Evolutionary conservation across 768 basidiomycete genomes (phyloP).

Genomic region (Crassisporium funariophilum): DNA sequence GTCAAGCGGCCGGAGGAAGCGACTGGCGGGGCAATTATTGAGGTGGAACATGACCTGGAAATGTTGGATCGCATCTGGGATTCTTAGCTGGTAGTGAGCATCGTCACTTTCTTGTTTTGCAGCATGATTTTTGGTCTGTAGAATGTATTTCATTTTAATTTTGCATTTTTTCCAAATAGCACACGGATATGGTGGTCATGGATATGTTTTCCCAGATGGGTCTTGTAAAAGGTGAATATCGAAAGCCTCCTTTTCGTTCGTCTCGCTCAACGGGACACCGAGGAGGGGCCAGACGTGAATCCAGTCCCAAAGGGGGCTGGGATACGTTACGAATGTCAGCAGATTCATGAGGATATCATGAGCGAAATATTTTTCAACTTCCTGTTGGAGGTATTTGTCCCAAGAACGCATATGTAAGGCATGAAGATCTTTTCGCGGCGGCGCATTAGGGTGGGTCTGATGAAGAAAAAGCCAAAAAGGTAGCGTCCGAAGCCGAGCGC

Average conservation of each 20-base stretch:
- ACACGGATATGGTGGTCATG: no score
- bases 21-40: constrained; percentile 16
- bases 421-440: constrained; percentile 22
- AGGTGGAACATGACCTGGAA: constrained; percentile 24
- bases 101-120: no score
- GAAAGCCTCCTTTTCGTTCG: constrained; percentile 15
- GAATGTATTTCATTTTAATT: no score
- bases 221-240: no score
- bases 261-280: constrained; percentile 15
- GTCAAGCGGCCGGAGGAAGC: constrained; percentile 26
- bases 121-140: no score
- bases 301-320: constrained; percentile 25
- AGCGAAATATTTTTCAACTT: constrained; percentile 17
- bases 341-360: constrained; percentile 19
- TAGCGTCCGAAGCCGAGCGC: constrained; percentile 1
- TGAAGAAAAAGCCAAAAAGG: no score
- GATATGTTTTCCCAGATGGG: no score
- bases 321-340: constrained; percentile 24
- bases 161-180: no score
- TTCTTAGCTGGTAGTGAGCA: no score
- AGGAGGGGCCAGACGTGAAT: constrained; percentile 27
- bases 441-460: constrained; percentile 31
- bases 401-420: constrained; percentile 18
- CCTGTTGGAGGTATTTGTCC: constrained; percentile 22
- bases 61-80: constrained; percentile 24